A percentile compares a stretch with the other conserved stretches of the same genome.
Evolutionary conservation across 305 asterid species (phyloP).

Genomic region (Solanum aculeatissimum): DNA sequence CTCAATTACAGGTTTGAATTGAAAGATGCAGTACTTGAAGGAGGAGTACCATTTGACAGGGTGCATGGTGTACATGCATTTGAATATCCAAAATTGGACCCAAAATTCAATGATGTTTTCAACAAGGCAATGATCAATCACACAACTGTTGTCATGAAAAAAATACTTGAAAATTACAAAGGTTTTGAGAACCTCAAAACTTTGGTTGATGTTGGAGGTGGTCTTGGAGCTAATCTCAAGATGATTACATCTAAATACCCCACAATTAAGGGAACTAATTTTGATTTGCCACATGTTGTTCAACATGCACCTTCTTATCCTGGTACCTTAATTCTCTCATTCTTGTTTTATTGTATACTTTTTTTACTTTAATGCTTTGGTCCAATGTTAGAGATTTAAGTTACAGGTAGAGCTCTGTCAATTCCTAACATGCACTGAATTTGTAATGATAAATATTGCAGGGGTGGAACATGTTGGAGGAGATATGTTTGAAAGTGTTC

Average conservation of each 20-base stretch:
- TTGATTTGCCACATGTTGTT: constrained; percentile 31
- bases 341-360: neutral
- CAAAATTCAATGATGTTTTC: constrained; percentile 18
- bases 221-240: constrained; percentile 22
- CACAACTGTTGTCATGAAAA: constrained; percentile 15
- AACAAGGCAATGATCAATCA: constrained; percentile 22
- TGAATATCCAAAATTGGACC: constrained; percentile 14
- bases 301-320: constrained; percentile 17
- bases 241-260: constrained; percentile 24
- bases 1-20: constrained; percentile 19
- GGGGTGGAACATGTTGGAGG: constrained; percentile 23
- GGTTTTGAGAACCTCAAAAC: constrained; percentile 20
- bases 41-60: constrained; percentile 26
- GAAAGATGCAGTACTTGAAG: constrained; percentile 24
- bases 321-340: constrained; percentile 4
- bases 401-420: too few relatives aligned
- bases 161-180: constrained; percentile 18
- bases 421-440: neutral
- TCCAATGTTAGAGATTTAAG: neutral
- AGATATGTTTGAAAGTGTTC: constrained; percentile 27
- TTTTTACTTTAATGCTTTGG: neutral
- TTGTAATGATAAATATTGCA: neutral
- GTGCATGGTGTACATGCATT: constrained; percentile 20
- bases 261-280: constrained; percentile 18
- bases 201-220: constrained; percentile 39